Evolutionary conservation across 2,329 filamentous ascomycete genomes (phyloP).

Genomic region (Hypoxylon sp.): DNA sequence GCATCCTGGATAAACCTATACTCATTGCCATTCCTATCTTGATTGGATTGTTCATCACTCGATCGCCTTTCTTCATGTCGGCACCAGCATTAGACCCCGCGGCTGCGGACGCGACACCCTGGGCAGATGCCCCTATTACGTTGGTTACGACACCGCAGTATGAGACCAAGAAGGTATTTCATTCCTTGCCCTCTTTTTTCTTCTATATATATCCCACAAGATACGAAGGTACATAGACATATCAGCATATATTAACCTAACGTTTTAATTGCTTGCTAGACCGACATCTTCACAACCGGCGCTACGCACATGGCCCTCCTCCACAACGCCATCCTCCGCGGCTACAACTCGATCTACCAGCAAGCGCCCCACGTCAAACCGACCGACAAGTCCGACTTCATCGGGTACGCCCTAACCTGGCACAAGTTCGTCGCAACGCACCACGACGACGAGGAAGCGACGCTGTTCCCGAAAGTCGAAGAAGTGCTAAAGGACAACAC

Average conservation of each 20-base stretch:
- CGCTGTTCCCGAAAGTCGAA: slow-evolving; percentile 70
- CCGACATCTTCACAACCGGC: slow-evolving; percentile 71
- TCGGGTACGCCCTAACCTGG: slow-evolving; percentile 72
- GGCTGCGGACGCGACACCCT: slow-evolving; percentile 54
- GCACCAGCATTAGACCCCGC: slow-evolving; percentile 50
- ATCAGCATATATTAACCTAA: slow-evolving; percentile 6
- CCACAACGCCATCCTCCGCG: slow-evolving; percentile 74
- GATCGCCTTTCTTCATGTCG: slow-evolving; percentile 60
- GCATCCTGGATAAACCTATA: slow-evolving; percentile 52
- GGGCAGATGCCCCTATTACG: slow-evolving; percentile 70
- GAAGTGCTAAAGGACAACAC: slow-evolving; percentile 65
- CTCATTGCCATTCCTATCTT: slow-evolving; percentile 55
- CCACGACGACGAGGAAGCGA: slow-evolving; percentile 72
- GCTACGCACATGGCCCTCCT: slow-evolving; percentile 74
- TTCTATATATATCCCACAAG: too few relatives aligned
- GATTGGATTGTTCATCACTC: slow-evolving; percentile 57
- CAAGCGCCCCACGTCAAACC: slow-evolving; percentile 69
- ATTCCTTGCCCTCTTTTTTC: neutral
- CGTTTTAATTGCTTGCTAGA: slow-evolving; percentile 54
- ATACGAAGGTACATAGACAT: neutral
- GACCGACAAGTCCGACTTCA: slow-evolving; percentile 69
- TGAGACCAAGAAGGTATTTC: slow-evolving; percentile 64
- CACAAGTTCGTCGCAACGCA: slow-evolving; percentile 72
- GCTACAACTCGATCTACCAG: slow-evolving; percentile 74
- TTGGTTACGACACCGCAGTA: slow-evolving; percentile 69